Percentiles rank a stretch among this genome's conserved stretches.
These are phyloP conservation scores for Aureobasidium sp. DNA, from an alignment of 2,329 filamentous ascomycete genomes.

Conservation along the genomic window DNA sequence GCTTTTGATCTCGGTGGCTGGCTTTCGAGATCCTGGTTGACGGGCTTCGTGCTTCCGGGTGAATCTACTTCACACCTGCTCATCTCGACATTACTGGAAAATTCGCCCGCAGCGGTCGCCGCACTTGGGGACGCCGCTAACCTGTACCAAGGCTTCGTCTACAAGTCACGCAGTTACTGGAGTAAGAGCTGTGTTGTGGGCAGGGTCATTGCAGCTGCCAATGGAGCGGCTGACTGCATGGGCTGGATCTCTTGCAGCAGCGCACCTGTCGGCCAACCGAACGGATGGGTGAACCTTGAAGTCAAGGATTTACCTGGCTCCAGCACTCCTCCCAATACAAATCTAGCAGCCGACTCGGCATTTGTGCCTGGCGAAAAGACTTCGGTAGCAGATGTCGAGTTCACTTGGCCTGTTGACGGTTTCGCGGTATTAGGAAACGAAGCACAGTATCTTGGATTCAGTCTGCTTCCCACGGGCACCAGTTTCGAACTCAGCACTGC, in stretches of 20 bases:
- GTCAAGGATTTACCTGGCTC: constrained; percentile 28
- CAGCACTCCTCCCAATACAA: constrained; percentile 19
- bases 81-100: constrained; percentile 51
- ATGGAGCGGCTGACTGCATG: constrained; percentile 45
- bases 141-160: constrained; percentile 49
- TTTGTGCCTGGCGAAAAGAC: constrained; percentile 26
- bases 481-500: not conserved
- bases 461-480: constrained; percentile 15
- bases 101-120: constrained; percentile 43
- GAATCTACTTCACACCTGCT: constrained; percentile 47
- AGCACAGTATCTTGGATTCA: constrained; percentile 22
- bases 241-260: constrained; percentile 43
- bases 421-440: constrained; percentile 24
- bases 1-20: constrained; percentile 40
- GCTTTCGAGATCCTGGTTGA: constrained; percentile 50
- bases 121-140: constrained; percentile 45
- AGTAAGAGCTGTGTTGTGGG: constrained; percentile 50
- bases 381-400: constrained; percentile 23
- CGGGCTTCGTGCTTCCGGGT: constrained; percentile 49
- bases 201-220: constrained; percentile 42
- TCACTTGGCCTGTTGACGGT: constrained; percentile 33
- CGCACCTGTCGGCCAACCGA: constrained; percentile 33
- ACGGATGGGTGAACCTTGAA: constrained; percentile 46
- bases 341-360: constrained; percentile 30
- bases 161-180: constrained; percentile 47